Evolutionary conservation across 192 early-diverging fungal species (phyloP).

Genomic region (Rhizoclosmatium globosum): DNA sequence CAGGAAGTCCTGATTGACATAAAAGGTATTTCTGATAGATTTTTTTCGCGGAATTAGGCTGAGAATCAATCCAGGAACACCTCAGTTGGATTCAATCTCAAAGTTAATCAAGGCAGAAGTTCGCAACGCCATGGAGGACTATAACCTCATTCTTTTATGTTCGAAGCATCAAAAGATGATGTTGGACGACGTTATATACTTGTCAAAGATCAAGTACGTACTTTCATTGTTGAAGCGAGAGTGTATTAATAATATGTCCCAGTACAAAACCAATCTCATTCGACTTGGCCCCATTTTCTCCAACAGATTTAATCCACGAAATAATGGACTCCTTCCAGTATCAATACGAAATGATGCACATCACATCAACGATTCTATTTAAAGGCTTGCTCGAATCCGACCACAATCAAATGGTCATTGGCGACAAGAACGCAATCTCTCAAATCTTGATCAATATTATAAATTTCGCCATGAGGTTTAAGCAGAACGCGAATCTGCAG

Average conservation of each 20-base stretch:
- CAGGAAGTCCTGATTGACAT: neutral
- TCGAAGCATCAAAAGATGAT: neutral
- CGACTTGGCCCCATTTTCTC: constrained; percentile 8
- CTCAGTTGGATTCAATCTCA: neutral
- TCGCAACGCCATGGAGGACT: neutral
- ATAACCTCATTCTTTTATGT: neutral
- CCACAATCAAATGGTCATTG: constrained; percentile 48
- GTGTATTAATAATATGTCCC: too few species aligned
- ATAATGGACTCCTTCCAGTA: constrained; percentile 36
- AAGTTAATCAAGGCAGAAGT: neutral
- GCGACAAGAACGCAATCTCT: neutral
- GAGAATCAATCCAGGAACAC: neutral
- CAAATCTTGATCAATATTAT: neutral
- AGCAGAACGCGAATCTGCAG: neutral
- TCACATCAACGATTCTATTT: neutral
- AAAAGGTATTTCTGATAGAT: neutral
- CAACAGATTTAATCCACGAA: constrained; percentile 32
- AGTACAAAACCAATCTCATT: neutral
- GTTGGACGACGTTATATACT: neutral
- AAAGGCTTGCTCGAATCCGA: constrained; percentile 47
- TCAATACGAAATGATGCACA: neutral
- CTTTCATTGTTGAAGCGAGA: too few species aligned
- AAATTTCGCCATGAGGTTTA: neutral
- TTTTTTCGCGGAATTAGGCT: neutral
- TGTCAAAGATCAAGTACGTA: constrained; percentile 2